These are phyloP conservation scores for Sclerotinia minor DNA, from an alignment of 2,329 filamentous ascomycete species.

Conservation along the genomic window DNA sequence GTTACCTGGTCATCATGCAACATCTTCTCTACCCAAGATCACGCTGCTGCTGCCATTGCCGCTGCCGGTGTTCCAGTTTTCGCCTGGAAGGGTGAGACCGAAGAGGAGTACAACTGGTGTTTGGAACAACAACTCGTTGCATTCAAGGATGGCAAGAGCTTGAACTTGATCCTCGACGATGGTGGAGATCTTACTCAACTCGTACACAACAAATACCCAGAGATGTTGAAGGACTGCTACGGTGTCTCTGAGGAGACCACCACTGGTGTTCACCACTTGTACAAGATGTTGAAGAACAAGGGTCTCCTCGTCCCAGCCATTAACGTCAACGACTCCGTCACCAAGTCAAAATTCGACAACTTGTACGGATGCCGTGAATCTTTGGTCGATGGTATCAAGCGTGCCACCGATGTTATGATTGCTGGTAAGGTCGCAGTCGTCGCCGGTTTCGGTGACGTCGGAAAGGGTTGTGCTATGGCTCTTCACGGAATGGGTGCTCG, in stretches of 20 bases:
- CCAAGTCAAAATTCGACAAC: constrained; percentile 99
- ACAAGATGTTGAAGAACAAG: constrained; percentile 93
- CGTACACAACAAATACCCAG: constrained; percentile 97
- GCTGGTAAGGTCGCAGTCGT: constrained; percentile 98
- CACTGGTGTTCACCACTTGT: constrained; percentile 98
- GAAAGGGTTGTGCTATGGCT: constrained; percentile 96
- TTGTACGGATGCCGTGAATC: constrained; percentile 99
- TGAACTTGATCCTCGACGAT: constrained; percentile 99
- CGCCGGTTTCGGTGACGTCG: constrained; percentile 97
- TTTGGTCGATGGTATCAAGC: constrained; percentile 99
- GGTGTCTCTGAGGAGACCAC: constrained; percentile 99
- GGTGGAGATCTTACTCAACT: constrained; percentile 95
- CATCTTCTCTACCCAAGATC: constrained; percentile 98
- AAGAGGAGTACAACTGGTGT: constrained; percentile 99
- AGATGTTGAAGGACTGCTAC: constrained; percentile 97
- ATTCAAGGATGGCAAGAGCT: constrained; percentile 94
- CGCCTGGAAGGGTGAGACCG: constrained; percentile 80
- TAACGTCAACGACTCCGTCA: constrained; percentile 99
- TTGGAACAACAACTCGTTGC: constrained; percentile 95
- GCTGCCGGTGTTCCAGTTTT: constrained; percentile 76
- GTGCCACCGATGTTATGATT: constrained; percentile 99
- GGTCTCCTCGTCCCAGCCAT: constrained; percentile 90
- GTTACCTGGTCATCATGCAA: constrained; percentile 99
- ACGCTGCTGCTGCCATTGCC: constrained; percentile 96
- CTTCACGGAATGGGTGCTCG: constrained; percentile 97